These are phyloP conservation scores for Plasmodium relictum DNA, from an alignment of 169 alveolate genomes.

Conservation along the genomic window DNA sequence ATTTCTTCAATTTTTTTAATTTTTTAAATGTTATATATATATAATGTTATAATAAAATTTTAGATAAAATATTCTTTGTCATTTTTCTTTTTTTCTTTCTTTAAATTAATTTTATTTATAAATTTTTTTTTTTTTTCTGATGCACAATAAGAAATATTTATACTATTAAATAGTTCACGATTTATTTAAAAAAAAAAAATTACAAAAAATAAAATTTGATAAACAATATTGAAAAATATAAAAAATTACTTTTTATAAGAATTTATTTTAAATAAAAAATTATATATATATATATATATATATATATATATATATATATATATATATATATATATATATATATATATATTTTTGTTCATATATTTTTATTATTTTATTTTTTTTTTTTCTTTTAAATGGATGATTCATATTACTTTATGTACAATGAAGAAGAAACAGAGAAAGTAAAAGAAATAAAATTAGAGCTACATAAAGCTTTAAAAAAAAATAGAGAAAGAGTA, in stretches of 20 bases:
- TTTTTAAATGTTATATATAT: conserved; percentile 2
- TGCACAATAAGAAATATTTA: not conserved
- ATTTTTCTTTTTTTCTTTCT: not conserved
- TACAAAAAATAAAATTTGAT: too few relatives aligned
- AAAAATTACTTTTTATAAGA: too few relatives aligned
- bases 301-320: not conserved
- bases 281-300: not conserved
- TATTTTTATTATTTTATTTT: too few relatives aligned
- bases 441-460: conserved; percentile 61
- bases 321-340: not conserved
- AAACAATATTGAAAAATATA: too few relatives aligned
- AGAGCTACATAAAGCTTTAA: conserved; percentile 63
- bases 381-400: conserved; percentile 36
- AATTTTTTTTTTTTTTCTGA: not conserved
- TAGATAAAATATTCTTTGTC: not conserved
- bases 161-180: not conserved
- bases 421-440: conserved; percentile 64
- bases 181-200: too few relatives aligned
- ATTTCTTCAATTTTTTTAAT: not conserved
- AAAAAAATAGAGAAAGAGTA: conserved; percentile 38
- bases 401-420: conserved; percentile 40
- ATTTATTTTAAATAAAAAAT: too few relatives aligned
- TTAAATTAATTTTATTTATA: not conserved
- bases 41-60: not conserved
- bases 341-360: not conserved